phyloP scores from a whole-genome alignment of 805 yeast species.

The Blastobotrys terrestris region DNA sequence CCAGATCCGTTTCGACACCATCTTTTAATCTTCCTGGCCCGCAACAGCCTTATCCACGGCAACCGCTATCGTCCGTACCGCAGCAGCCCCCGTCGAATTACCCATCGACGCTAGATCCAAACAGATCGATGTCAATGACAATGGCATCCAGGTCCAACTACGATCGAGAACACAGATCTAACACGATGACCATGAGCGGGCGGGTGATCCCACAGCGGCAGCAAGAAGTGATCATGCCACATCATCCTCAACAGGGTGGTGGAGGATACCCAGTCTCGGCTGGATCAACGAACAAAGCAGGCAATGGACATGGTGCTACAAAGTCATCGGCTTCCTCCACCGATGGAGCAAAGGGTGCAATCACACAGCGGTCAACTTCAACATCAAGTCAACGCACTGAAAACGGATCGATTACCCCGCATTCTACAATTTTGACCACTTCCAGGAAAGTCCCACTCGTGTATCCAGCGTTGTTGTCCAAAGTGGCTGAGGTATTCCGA shows the following conservation, averaged over 20 bases:
- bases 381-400: conserved; percentile 8
- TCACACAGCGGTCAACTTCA: conserved; percentile 15
- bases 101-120: neutral
- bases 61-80: neutral
- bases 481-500: conserved; percentile 74
- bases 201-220: conserved; percentile 22
- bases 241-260: neutral
- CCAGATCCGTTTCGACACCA: neutral
- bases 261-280: neutral
- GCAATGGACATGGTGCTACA: neutral
- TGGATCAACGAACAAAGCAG: neutral
- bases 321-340: neutral
- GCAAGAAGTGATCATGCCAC: conserved; percentile 5
- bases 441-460: conserved; percentile 56
- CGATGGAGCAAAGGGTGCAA: conserved; percentile 2
- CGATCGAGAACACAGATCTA: conserved; percentile 9
- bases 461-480: conserved; percentile 83
- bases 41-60: conserved; percentile 2
- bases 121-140: conserved; percentile 2
- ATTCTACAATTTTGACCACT: conserved; percentile 43
- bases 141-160: conserved; percentile 2
- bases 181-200: conserved; percentile 20
- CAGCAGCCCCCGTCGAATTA: neutral
- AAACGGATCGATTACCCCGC: conserved; percentile 8
- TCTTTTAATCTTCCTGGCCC: conserved; percentile 2